Base-by-base conservation (phyloP, 2,329 filamentous ascomycete genomes). In the Ophiocordyceps camponoti-floridani region DNA sequence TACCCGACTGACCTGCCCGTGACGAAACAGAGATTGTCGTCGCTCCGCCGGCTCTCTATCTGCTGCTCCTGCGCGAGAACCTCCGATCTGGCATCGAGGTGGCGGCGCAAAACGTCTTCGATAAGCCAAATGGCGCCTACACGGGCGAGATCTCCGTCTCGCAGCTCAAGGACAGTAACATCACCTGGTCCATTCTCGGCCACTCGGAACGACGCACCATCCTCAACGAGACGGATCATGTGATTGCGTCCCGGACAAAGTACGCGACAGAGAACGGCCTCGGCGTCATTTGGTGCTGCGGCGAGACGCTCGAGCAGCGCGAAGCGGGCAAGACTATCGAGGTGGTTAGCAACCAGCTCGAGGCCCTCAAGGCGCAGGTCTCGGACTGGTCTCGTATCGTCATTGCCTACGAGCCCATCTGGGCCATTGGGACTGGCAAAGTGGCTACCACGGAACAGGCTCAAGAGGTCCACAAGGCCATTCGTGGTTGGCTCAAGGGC, bases 331-430 rank as follows among this genome's bases (percentile, higher is more conserved):
- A 84, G 72, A 96, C 89, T 51, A 82, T 93, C 58, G 77, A 84
- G 43, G 82, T 91, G 50, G 83, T 93, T 57, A 91, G 83, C 55
- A 69, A 68, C 53, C 91, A 98, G 73, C 77, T 98, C 56, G 75
- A 78, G 51, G 87, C 87, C 52, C 84, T 89, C 52, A 80, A 87
- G 63, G 65, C 69, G 56, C 72, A 82, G 70, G 69, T 85, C 60
- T 69, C 77, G 56, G 84, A 94, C 70, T 98, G 91, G 91, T 76
- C 72, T 59, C 91, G 91, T 72, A 77, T 98, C 52, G 91, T 98
- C 62, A 76, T 98, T 58, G 91, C 91, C 59, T 98, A 98, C 68
- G 91, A 98, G 77, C 91, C 91, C 59, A 93, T 98, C 73, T 98
- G 91, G 89, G 87, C 78, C 62, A 83, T 79, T 55, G 89, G 89